phyloP scores from a whole-genome alignment of 1,284 basidiomycete species.

The Ganoderma boninense region DNA sequence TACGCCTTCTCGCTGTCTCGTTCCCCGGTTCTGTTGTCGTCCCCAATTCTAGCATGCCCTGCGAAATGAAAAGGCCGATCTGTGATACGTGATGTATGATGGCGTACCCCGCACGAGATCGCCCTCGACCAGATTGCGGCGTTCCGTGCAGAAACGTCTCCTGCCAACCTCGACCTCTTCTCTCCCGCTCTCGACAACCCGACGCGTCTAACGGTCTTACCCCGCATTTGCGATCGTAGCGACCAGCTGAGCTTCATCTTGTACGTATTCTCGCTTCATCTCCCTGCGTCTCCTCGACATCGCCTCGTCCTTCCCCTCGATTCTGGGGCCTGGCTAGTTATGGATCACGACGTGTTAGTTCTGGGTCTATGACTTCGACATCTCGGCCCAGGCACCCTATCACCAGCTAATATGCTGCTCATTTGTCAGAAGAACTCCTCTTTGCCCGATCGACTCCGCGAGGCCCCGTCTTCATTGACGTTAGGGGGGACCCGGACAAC shows the following conservation, averaged over 20 bases:
- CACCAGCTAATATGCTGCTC: background rate
- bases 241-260: background rate
- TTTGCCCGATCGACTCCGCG: background rate
- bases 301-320: background rate
- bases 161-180: background rate
- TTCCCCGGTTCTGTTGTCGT: background rate
- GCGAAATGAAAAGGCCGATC: constrained; percentile 1
- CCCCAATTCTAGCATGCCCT: background rate
- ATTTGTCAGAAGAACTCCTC: background rate
- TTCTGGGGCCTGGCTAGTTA: constrained; percentile 1
- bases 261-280: background rate
- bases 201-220: constrained; percentile 1
- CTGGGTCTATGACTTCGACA: background rate
- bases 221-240: background rate
- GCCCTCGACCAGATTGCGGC: constrained; percentile 1
- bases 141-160: constrained; percentile 8
- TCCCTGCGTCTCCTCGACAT: background rate
- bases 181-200: background rate
- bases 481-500: background rate
- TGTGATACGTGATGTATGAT: background rate
- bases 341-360: background rate
- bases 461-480: background rate
- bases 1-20: constrained; percentile 2
- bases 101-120: constrained; percentile 9
- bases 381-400: constrained; percentile 2